Percentiles rank a stretch among this genome's conserved stretches.
Conservation (phyloP, 1,139 yeast genomes). For the Sugiyamaella grinbergsii region DNA sequence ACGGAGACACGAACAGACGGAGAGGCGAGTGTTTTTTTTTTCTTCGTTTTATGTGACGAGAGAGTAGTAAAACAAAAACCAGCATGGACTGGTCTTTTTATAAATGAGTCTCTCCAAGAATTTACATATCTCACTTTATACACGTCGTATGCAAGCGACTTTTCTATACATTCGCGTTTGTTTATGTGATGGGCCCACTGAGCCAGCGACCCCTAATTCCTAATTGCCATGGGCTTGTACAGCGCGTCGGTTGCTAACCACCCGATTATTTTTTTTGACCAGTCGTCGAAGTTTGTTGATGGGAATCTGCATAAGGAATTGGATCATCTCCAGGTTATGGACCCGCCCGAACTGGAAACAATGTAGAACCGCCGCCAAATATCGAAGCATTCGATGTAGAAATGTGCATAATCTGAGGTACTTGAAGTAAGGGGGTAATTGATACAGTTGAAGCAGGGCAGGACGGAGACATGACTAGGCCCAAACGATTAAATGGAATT, state of each 20-base stretch:
- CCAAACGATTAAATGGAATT: too few species aligned
- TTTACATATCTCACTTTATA: neutral
- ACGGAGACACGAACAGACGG: too few species aligned
- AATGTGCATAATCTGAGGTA: constrained; percentile 13
- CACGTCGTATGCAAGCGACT: neutral
- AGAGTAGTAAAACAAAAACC: neutral
- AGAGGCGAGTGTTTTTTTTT: too few species aligned
- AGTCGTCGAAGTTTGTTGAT: constrained; percentile 1
- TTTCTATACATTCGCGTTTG: neutral
- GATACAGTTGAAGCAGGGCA: too few species aligned
- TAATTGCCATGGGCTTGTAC: too few species aligned
- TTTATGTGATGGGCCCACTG: neutral
- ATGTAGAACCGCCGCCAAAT: constrained; percentile 3
- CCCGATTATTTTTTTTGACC: too few species aligned
- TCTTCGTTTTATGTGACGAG: too few species aligned
- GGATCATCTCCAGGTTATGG: neutral
- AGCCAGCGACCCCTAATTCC: too few species aligned
- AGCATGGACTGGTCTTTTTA: neutral
- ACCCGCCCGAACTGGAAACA: neutral
- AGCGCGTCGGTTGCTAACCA: too few species aligned
- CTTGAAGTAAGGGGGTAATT: constrained; percentile 12
- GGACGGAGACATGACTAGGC: too few species aligned
- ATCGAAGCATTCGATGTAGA: too few species aligned
- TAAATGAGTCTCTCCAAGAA: neutral
- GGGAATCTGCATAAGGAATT: neutral